Evolutionary conservation across 1,139 yeast species (phyloP), one percentile per base, ranked within the genome.

Genomic region (Saccharomyces pastorianus): DNA sequence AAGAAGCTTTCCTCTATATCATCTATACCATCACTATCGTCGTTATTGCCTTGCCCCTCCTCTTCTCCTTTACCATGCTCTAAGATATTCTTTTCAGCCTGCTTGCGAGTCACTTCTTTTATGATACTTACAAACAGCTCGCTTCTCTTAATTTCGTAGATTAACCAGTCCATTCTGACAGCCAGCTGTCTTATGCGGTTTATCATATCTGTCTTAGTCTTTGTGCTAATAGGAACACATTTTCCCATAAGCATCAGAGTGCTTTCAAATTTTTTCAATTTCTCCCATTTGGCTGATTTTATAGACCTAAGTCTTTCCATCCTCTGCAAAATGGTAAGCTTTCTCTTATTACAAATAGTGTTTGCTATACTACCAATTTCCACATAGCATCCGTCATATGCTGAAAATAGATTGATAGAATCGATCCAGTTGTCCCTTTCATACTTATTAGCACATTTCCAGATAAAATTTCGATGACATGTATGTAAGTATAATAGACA

Each of bases 371-470:
- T 54, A 9, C 55, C 56, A 1, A 62, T 54, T 29, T 59, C 56
- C 26, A 61, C 51, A 26, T 46, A 69, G 57, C 80, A 75, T 3
- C 78, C 74, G 48, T 76, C 77, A 50, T 80, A 68, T 0, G 85
- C 76, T 1, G 84, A 79, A 11, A 82, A 71, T 58, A 76, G 75
- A 59, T 84, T 83, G 59, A 84, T 79, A 13, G 78, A 69, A 46
- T 72, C 72, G 50, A 82, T 74, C 89, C 89, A 84, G 32, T 78
- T 77, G 17, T 69, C 64, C 67, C 77, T 70, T 49, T 81, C 85
- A 28, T 65, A 59, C 8, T 56, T 49, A 27, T 68, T 67, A n/a
- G 56, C 53, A 49, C 69, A 65, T 48, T 56, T 61, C 62, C 67
- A 65, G 13, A 58, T 56, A 28, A 53, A 53, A 29, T 70, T 73